These are phyloP conservation scores for Gymnopus androsaceus DNA, from an alignment of 1,284 basidiomycete species.

Conservation along the genomic window DNA sequence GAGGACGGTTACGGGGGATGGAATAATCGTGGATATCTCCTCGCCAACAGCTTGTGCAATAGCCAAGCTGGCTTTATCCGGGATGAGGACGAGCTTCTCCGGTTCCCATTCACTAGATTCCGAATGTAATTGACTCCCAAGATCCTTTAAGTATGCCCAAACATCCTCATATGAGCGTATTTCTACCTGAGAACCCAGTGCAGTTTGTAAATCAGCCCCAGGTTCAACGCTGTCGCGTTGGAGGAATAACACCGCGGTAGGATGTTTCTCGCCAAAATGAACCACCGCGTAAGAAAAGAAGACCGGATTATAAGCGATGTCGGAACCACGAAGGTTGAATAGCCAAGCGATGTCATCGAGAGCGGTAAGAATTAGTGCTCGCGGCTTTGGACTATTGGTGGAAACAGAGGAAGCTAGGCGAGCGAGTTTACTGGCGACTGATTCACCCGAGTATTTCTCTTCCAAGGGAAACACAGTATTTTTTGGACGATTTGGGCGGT, in stretches of 20 bases:
- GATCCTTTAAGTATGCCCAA: conserved; percentile 58
- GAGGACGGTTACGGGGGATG: conserved; percentile 79
- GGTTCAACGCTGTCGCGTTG: conserved; percentile 65
- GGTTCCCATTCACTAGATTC: conserved; percentile 41
- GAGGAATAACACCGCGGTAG: conserved; percentile 72
- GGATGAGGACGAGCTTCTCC: conserved; percentile 59
- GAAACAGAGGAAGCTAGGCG: conserved; percentile 49
- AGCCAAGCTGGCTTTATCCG: conserved; percentile 77
- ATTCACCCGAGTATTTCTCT: conserved; percentile 73
- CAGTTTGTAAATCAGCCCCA: conserved; percentile 44
- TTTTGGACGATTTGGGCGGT: conserved; percentile 71
- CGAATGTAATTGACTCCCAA: conserved; percentile 45
- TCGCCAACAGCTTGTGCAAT: conserved; percentile 76
- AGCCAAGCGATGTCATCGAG: conserved; percentile 94
- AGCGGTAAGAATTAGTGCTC: conserved; percentile 75
- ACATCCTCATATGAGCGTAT: conserved; percentile 75
- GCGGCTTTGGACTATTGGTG: conserved; percentile 61
- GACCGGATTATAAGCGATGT: conserved; percentile 94
- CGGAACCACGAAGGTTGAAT: conserved; percentile 91
- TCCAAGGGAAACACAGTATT: conserved; percentile 75
- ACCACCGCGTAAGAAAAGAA: conserved; percentile 94
- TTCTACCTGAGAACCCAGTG: conserved; percentile 65
- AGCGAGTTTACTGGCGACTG: conserved; percentile 67
- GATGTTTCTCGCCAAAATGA: conserved; percentile 37
- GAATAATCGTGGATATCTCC: conserved; percentile 60